These are phyloP conservation scores for Cryptococcus neoformans DNA, from an alignment of 1,284 basidiomycete species.

Conservation along the genomic window DNA sequence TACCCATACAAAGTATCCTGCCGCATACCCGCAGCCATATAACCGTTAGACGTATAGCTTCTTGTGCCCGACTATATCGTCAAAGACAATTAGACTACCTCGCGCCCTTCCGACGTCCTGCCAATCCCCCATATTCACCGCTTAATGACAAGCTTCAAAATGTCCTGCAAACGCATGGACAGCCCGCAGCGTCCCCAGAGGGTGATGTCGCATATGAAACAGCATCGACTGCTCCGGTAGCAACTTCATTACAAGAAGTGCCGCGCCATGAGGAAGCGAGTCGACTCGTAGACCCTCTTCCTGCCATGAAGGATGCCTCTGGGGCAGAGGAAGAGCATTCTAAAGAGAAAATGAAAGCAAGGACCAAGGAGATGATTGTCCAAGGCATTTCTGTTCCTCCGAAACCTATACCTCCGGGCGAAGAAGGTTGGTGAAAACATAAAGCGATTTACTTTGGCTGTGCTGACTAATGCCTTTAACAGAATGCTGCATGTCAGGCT, in stretches of 20 bases:
- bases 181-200: neutral
- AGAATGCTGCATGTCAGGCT: conserved; percentile 93
- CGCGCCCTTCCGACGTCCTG: conserved; percentile 5
- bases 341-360: neutral
- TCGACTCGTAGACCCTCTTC: conserved; percentile 11
- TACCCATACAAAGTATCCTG: neutral
- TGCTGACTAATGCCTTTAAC: neutral
- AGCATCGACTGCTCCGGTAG: conserved; percentile 19
- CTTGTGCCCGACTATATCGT: neutral
- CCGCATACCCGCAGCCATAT: neutral
- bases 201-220: conserved; percentile 17
- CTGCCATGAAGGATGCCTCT: conserved; percentile 12
- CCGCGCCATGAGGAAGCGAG: conserved; percentile 8
- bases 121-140: neutral
- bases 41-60: neutral
- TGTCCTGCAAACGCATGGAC: conserved; percentile 2
- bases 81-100: conserved; percentile 8
- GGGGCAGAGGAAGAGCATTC: neutral
- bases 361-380: conserved; percentile 22
- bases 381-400: conserved; percentile 36
- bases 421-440: conserved; percentile 32
- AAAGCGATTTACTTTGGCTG: no score
- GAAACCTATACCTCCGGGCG: conserved; percentile 37
- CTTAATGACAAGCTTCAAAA: conserved; percentile 1
- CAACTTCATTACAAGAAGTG: conserved; percentile 24